These are phyloP conservation scores for Rosa rugosa DNA, from an alignment of 306 rosid genomes.

Conservation along the genomic window DNA sequence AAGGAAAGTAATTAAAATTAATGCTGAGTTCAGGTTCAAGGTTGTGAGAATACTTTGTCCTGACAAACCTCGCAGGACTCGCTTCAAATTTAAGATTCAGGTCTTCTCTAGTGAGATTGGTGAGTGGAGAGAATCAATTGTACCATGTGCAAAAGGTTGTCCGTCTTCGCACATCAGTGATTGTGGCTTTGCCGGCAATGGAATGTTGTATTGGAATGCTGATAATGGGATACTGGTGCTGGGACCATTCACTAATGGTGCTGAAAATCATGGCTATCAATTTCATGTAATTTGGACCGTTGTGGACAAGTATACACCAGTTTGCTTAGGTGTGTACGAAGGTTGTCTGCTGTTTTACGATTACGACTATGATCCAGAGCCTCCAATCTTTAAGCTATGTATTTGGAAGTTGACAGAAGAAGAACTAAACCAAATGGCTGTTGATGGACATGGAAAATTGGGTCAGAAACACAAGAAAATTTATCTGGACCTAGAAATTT, in stretches of 20 bases:
- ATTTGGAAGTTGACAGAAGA: neutral
- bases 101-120: neutral
- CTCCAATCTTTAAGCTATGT: neutral
- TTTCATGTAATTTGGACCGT: too few relatives aligned
- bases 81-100: neutral
- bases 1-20: neutral
- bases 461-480: neutral
- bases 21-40: neutral
- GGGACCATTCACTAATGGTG: neutral
- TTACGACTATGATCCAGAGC: neutral
- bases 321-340: neutral
- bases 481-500: neutral
- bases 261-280: neutral
- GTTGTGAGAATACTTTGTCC: neutral
- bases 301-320: neutral
- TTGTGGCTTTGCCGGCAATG: neutral
- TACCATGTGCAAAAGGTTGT: neutral
- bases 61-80: neutral
- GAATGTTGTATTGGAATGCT: neutral
- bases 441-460: neutral
- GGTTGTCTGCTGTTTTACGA: neutral
- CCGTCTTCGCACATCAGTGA: neutral
- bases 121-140: conserved; percentile 3
- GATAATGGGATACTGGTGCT: neutral
- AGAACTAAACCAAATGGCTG: neutral